Evolutionary conservation across 345 rosid species (phyloP).

Genomic region (Durio zibethinus): DNA sequence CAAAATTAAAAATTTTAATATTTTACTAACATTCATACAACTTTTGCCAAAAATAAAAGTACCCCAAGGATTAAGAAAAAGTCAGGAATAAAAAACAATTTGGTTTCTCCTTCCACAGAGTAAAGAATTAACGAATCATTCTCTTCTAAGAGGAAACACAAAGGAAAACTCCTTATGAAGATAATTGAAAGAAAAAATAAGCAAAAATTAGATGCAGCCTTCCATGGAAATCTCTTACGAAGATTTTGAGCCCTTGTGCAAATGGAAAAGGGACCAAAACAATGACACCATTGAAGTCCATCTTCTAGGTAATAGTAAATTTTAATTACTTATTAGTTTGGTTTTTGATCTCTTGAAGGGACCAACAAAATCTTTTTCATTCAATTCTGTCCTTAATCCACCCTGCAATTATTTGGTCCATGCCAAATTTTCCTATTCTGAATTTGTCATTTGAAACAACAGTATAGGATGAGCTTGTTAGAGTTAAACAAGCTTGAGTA

Average conservation of each 20-base stretch:
- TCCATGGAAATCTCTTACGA: constrained; percentile 5
- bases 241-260: constrained; percentile 4
- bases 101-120: background rate
- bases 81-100: background rate
- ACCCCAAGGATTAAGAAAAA: background rate
- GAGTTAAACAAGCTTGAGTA: background rate
- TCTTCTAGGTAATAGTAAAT: background rate
- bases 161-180: background rate
- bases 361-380: background rate
- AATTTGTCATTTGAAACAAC: background rate
- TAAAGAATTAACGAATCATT: background rate
- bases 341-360: background rate
- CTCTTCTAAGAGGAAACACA: background rate
- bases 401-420: background rate
- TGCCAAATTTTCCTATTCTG: background rate
- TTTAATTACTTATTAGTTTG: background rate
- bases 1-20: too few species aligned
- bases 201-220: background rate
- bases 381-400: background rate
- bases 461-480: background rate
- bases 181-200: background rate
- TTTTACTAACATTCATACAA: too few species aligned
- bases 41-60: too few species aligned
- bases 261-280: background rate
- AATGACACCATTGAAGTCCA: background rate